These are phyloP conservation scores for Colletotrichum sp. DNA, from an alignment of 2,329 filamentous ascomycete genomes.

Conservation along the genomic window DNA sequence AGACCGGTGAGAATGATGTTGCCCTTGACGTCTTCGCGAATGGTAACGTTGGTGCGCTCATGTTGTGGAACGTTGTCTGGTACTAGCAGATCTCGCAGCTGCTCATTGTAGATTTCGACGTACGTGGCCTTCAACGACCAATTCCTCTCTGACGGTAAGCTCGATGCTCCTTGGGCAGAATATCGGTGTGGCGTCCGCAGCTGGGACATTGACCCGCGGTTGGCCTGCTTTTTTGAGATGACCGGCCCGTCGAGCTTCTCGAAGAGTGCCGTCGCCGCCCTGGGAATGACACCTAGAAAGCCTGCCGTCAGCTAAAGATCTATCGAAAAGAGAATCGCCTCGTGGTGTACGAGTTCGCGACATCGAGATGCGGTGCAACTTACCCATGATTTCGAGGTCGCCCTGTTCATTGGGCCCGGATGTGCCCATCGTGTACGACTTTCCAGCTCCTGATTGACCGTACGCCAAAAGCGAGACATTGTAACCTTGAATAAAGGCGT, in stretches of 20 bases:
- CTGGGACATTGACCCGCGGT: slow-evolving; percentile 75
- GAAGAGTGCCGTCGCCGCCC: slow-evolving; percentile 85
- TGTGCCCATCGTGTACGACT: slow-evolving; percentile 99
- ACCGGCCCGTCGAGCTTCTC: slow-evolving; percentile 84
- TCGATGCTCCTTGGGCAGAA: slow-evolving; percentile 56
- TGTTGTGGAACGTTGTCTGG: slow-evolving; percentile 71
- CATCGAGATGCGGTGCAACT: slow-evolving; percentile 35
- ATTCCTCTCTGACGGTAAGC: slow-evolving; percentile 66
- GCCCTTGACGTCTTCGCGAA: slow-evolving; percentile 92
- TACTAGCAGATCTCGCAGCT: slow-evolving; percentile 86
- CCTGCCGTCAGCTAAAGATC: neutral
- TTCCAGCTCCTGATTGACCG: slow-evolving; percentile 95
- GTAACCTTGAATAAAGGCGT: slow-evolving; percentile 92
- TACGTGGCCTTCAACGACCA: slow-evolving; percentile 96
- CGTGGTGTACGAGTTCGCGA: neutral
- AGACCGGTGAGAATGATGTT: slow-evolving; percentile 93
- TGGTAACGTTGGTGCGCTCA: slow-evolving; percentile 83
- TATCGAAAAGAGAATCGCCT: neutral
- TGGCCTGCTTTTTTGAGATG: slow-evolving; percentile 51
- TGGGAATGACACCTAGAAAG: slow-evolving; percentile 84
- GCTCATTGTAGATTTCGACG: slow-evolving; percentile 98
- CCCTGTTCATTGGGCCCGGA: slow-evolving; percentile 82
- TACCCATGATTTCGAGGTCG: slow-evolving; percentile 78
- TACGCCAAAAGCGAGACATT: slow-evolving; percentile 98
- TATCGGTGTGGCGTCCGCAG: slow-evolving; percentile 82